Evolutionary conservation across 805 yeast genomes (phyloP).

Genomic region (Novakomyces olei): DNA sequence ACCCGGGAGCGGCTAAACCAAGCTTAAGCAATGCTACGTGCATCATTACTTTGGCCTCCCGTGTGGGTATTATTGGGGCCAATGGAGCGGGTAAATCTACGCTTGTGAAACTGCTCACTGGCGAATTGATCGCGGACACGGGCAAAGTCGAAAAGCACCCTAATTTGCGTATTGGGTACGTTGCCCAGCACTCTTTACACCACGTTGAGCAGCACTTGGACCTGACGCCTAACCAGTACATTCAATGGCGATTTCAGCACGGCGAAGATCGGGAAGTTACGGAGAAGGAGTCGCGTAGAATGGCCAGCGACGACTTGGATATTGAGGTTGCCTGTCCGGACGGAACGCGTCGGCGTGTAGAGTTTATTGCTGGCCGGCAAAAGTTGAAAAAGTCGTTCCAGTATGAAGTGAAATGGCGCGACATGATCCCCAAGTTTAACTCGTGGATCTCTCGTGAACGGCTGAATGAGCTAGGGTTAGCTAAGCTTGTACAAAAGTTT

Average conservation of each 20-base stretch:
- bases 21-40: constrained; percentile 61
- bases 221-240: constrained; percentile 89
- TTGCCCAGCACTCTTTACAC: constrained; percentile 95
- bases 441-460: constrained; percentile 79
- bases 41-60: constrained; percentile 81
- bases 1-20: constrained; percentile 77
- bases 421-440: constrained; percentile 52
- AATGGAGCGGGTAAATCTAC: constrained; percentile 99
- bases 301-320: constrained; percentile 55
- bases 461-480: constrained; percentile 64
- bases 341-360: constrained; percentile 58
- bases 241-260: constrained; percentile 94
- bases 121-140: constrained; percentile 61
- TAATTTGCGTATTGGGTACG: constrained; percentile 90
- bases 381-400: constrained; percentile 90
- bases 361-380: constrained; percentile 93
- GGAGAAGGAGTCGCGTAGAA: constrained; percentile 76
- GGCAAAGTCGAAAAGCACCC: constrained; percentile 97
- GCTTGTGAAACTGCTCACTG: constrained; percentile 77
- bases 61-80: constrained; percentile 92
- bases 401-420: constrained; percentile 87
- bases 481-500: constrained; percentile 78
- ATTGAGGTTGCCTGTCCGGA: constrained; percentile 69
- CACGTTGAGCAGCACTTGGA: constrained; percentile 95
- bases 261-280: constrained; percentile 97